Evolutionary conservation across 176 grass and related monocot species (phyloP).

Genomic region (Oryza coarctata): DNA sequence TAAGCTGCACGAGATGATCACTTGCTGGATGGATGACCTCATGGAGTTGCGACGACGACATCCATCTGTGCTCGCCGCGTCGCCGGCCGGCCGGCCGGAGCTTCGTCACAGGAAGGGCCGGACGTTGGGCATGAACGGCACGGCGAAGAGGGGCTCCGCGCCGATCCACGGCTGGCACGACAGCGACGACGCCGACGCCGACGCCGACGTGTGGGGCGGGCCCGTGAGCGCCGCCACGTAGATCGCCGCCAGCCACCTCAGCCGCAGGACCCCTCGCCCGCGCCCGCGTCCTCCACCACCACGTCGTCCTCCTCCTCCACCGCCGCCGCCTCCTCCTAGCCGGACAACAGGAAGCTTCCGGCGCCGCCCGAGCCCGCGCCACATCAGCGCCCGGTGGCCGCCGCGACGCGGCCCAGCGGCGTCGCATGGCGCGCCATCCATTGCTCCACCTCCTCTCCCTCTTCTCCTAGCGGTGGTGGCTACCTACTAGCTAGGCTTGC

Average conservation of each 20-base stretch:
- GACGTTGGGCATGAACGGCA: slow-evolving; percentile 37
- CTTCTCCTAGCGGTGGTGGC: neutral
- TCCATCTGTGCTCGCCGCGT: neutral
- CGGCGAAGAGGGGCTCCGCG: slow-evolving; percentile 49
- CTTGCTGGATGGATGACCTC: neutral
- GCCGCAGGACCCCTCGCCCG: slow-evolving; percentile 20
- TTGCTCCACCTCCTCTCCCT: neutral
- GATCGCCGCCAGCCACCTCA: slow-evolving; percentile 34
- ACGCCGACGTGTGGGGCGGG: neutral
- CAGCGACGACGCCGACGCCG: neutral
- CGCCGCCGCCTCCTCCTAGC: neutral
- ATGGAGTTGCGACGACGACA: neutral
- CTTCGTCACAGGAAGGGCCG: slow-evolving; percentile 14
- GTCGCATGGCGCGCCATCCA: slow-evolving; percentile 28
- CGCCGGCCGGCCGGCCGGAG: neutral
- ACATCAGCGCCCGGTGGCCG: neutral
- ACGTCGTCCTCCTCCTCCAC: neutral
- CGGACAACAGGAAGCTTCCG: slow-evolving; percentile 26
- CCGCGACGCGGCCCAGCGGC: neutral
- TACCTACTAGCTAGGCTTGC: neutral
- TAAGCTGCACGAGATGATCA: neutral
- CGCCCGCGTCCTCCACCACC: neutral
- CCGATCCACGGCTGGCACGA: slow-evolving; percentile 39
- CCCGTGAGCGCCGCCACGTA: slow-evolving; percentile 37
- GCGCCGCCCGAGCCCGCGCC: slow-evolving; percentile 31